These are phyloP conservation scores for Syzygium malaccense DNA, from an alignment of 441 rosid genomes.

Conservation along the genomic window DNA sequence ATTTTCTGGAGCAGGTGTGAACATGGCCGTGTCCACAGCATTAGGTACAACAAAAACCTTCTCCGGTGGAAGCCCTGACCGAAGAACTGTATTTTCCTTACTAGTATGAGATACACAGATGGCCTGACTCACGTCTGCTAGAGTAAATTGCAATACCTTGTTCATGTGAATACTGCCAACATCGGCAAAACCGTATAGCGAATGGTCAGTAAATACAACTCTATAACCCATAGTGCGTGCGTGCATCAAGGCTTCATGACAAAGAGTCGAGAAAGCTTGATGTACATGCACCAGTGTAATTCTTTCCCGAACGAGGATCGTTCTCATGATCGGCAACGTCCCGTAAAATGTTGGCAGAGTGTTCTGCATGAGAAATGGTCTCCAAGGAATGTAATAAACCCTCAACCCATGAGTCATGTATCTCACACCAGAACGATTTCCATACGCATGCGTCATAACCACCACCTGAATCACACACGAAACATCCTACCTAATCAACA, in stretches of 20 bases:
- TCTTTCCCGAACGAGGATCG: conserved; percentile 68
- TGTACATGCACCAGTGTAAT: conserved; percentile 90
- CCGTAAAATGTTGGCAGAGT: conserved; percentile 74
- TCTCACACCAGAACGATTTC: conserved; percentile 79
- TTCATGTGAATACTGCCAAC: conserved; percentile 98
- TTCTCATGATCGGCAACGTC: conserved; percentile 67
- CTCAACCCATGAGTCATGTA: conserved; percentile 84
- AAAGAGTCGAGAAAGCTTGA: conserved; percentile 95
- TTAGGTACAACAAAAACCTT: conserved; percentile 90
- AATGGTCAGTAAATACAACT: conserved; percentile 93
- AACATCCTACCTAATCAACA: background rate
- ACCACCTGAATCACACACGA: conserved; percentile 51
- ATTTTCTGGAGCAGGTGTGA: conserved; percentile 59
- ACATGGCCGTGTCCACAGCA: conserved; percentile 99
- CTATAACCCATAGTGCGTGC: conserved; percentile 91
- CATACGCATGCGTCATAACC: conserved; percentile 94
- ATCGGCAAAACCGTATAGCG: conserved; percentile 89
- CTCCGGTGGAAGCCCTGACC: conserved; percentile 80
- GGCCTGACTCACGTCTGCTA: conserved; percentile 93
- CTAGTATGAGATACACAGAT: conserved; percentile 96
- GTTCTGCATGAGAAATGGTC: conserved; percentile 70
- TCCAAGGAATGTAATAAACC: conserved; percentile 84
- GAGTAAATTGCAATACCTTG: conserved; percentile 86
- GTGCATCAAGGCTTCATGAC: conserved; percentile 98
- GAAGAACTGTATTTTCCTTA: conserved; percentile 88